phyloP scores from a whole-genome alignment of 2,329 filamentous ascomycete genomes.

The Diaporthe vaccinii region DNA sequence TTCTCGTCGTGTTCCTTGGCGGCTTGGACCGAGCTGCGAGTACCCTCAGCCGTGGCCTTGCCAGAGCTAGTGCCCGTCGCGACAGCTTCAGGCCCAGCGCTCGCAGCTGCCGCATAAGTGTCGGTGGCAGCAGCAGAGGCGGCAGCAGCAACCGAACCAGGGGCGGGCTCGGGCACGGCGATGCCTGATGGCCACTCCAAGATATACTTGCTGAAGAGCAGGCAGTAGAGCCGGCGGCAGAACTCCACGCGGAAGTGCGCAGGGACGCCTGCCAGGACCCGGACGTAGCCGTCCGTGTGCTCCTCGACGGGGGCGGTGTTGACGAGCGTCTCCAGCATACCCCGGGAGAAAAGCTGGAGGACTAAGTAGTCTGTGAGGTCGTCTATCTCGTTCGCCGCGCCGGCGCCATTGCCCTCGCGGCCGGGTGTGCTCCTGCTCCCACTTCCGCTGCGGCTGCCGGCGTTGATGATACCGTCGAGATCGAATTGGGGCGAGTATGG shows the following conservation, averaged over 20 bases:
- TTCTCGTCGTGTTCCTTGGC: neutral
- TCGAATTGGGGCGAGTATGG: neutral
- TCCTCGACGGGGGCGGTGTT: slow-evolving; percentile 28
- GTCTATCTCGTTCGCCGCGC: slow-evolving; percentile 25
- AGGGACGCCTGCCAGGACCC: slow-evolving; percentile 22
- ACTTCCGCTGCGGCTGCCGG: neutral
- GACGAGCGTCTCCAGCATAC: slow-evolving; percentile 25
- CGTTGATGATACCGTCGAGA: neutral
- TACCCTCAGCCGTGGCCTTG: too few species aligned
- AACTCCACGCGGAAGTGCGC: slow-evolving; percentile 34
- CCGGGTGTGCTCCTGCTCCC: neutral
- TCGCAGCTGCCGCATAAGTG: neutral
- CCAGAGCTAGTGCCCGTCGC: neutral
- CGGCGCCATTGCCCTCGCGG: neutral
- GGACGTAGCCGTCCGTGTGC: slow-evolving; percentile 26
- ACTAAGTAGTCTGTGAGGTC: slow-evolving; percentile 37
- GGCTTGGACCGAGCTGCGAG: neutral
- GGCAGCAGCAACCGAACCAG: neutral
- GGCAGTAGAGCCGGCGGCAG: slow-evolving; percentile 35
- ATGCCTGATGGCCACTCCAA: slow-evolving; percentile 38
- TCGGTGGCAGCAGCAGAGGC: neutral
- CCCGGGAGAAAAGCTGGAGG: slow-evolving; percentile 12
- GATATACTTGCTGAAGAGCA: slow-evolving; percentile 35
- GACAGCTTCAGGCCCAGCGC: neutral
- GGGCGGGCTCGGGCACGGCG: slow-evolving; percentile 9